phyloP scores from a whole-genome alignment of 495 filamentous ascomycete species.

The Clohesyomyces aquaticus region DNA sequence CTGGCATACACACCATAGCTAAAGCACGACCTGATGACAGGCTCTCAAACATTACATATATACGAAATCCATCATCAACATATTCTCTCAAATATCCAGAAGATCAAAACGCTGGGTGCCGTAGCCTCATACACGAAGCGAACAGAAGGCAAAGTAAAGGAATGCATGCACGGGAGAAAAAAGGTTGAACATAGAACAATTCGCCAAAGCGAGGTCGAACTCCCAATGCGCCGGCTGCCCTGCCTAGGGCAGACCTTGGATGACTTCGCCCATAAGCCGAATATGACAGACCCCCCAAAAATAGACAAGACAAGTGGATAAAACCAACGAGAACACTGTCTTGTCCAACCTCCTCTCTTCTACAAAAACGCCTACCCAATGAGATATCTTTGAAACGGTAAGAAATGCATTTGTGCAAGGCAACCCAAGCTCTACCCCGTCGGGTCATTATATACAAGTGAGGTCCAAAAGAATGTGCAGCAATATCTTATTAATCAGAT shows the following conservation, averaged over 20 bases:
- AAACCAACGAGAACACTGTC: slow-evolving; percentile 4
- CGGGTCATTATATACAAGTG: slow-evolving; percentile 36
- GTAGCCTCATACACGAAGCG: neutral
- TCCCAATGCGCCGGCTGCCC: neutral
- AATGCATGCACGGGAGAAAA: neutral
- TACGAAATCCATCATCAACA: slow-evolving; percentile 1
- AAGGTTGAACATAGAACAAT: neutral
- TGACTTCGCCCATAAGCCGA: slow-evolving; percentile 3
- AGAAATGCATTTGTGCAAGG: slow-evolving; percentile 33
- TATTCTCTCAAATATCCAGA: neutral
- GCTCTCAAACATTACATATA: no score
- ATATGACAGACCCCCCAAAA: neutral
- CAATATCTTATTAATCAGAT: slow-evolving; percentile 19
- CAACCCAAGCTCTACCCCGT: slow-evolving; percentile 11
- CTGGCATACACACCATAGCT: no score
- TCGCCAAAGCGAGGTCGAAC: neutral
- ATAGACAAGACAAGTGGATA: slow-evolving; percentile 16
- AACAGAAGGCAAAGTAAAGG: neutral
- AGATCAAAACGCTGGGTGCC: neutral
- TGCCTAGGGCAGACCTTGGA: neutral
- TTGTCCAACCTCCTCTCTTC: slow-evolving; percentile 16
- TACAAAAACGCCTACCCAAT: slow-evolving; percentile 35
- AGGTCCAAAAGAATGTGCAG: slow-evolving; percentile 25
- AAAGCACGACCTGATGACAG: no score
- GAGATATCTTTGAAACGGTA: slow-evolving; percentile 17